Evolutionary conservation across 768 basidiomycete genomes (phyloP), one percentile per base, ranked within the genome.

Genomic region (Hericium erinaceus): DNA sequence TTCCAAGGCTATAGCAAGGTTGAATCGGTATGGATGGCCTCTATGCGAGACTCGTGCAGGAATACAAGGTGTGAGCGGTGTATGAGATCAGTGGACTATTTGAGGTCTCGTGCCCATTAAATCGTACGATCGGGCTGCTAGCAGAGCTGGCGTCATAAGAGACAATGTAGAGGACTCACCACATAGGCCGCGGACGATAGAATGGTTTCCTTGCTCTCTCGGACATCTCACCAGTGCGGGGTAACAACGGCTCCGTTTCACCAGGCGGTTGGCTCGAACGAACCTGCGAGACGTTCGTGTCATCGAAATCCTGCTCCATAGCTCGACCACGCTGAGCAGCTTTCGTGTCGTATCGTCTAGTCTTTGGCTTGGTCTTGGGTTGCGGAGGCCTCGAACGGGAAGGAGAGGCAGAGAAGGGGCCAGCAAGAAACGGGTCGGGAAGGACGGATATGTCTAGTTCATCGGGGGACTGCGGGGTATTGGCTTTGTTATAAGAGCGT

Each of bases 161-260:
- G 49, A 37, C 26, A 41, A 16, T 39, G 52, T 12, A n/a, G n/a
- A 20, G 33, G 6, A 57, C 61, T 55, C 64, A 77, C 77, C 79
- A 79, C 60, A 79, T 60, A 40, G 79, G 79, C 40, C 78, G 69
- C 2, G 78, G 72, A 54, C 79, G 75, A 59, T 78, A 79, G 66
- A 77, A 80, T 1, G 77, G 75, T 60, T 80, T 79, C 68, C 72
- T 74, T 4, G 39, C 26, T 38, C 59, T 59, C 48, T 56, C 57
- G 49, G 49, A 13, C 12, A 6, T 46, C 13, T 65, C 68, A 33
- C 57, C 48, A 41, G 11, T n/a, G 13, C 28, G 13, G 3, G 53
- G 56, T 39, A 63, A 55, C 41, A 63, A 57, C 38, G 60, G 55
- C 41, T 57, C 61, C 12, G 61, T 56, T 41, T 62, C 61, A 39